Evolutionary conservation across 768 basidiomycete species (phyloP).

Genomic region (Lepiota venenata): DNA sequence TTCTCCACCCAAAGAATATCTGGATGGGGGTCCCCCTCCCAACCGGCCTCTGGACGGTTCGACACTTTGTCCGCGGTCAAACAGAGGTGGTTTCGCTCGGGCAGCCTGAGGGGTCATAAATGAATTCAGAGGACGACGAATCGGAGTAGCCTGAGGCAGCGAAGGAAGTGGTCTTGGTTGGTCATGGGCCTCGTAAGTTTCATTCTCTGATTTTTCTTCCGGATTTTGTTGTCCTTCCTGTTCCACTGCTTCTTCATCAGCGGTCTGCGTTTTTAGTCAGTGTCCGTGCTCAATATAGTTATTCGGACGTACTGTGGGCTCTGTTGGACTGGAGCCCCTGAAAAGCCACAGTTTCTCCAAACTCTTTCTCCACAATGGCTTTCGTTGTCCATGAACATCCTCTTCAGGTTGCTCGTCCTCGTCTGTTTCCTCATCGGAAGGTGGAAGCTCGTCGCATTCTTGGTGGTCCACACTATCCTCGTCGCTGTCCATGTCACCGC

Average conservation of each 20-base stretch:
- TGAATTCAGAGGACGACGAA: slow-evolving; percentile 27
- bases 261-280: slow-evolving; percentile 2
- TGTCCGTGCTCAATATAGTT: neutral
- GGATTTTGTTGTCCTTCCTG: slow-evolving; percentile 9
- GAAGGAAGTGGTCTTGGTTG: slow-evolving; percentile 17
- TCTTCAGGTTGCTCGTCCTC: slow-evolving; percentile 24
- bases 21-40: slow-evolving; percentile 15
- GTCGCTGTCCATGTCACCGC: slow-evolving; percentile 23
- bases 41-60: slow-evolving; percentile 7
- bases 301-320: slow-evolving; percentile 20
- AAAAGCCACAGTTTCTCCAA: slow-evolving; percentile 42
- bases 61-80: slow-evolving; percentile 15
- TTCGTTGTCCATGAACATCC: slow-evolving; percentile 22
- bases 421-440: slow-evolving; percentile 17
- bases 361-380: slow-evolving; percentile 40
- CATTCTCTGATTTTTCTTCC: slow-evolving; percentile 17
- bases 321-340: slow-evolving; percentile 16
- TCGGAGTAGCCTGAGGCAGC: slow-evolving; percentile 24
- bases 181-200: slow-evolving; percentile 17
- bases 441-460: slow-evolving; percentile 18
- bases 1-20: slow-evolving; percentile 45
- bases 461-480: slow-evolving; percentile 20
- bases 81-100: slow-evolving; percentile 8
- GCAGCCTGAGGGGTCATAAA: slow-evolving; percentile 61
- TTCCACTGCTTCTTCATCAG: slow-evolving; percentile 12